A percentile compares a stretch with the other conserved stretches of the same genome.
These are phyloP conservation scores for Cercophora sp. DNA, from an alignment of 495 filamentous ascomycete species.

Conservation along the genomic window DNA sequence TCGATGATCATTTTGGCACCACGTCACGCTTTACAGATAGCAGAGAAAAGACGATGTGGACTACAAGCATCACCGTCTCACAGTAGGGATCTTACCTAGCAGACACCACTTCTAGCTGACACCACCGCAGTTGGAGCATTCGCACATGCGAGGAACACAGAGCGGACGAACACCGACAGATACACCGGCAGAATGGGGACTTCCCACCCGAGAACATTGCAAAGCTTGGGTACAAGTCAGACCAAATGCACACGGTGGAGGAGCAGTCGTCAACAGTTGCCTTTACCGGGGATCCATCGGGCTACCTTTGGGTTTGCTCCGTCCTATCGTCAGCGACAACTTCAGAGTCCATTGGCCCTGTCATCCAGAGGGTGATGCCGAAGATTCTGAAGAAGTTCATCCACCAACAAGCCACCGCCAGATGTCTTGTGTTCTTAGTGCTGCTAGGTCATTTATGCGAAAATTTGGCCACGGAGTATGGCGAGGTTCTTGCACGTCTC, in stretches of 20 bases:
- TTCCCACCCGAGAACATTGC: conserved; percentile 16
- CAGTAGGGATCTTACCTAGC: no score
- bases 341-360: not conserved
- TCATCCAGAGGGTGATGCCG: not conserved
- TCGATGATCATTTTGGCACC: conserved; percentile 15
- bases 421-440: conserved; percentile 13
- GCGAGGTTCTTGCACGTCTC: conserved; percentile 5
- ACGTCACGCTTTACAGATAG: conserved; percentile 13
- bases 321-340: not conserved
- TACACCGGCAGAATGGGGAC: conserved; percentile 11
- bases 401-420: conserved; percentile 13
- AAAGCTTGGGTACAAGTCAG: conserved; percentile 3
- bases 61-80: conserved; percentile 13
- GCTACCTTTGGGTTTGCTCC: conserved; percentile 13
- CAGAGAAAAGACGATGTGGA: conserved; percentile 8
- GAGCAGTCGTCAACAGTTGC: conserved; percentile 11
- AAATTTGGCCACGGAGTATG: conserved; percentile 13
- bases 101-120: no score
- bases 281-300: conserved; percentile 8
- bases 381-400: conserved; percentile 7
- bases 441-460: conserved; percentile 14
- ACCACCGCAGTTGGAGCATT: conserved; percentile 12
- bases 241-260: conserved; percentile 5
- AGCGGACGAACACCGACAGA: not conserved
- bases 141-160: conserved; percentile 5